Evolutionary conservation across 2,329 filamentous ascomycete genomes (phyloP), one percentile per base, ranked within the genome.

Genomic region (Sporothrix protearum): DNA sequence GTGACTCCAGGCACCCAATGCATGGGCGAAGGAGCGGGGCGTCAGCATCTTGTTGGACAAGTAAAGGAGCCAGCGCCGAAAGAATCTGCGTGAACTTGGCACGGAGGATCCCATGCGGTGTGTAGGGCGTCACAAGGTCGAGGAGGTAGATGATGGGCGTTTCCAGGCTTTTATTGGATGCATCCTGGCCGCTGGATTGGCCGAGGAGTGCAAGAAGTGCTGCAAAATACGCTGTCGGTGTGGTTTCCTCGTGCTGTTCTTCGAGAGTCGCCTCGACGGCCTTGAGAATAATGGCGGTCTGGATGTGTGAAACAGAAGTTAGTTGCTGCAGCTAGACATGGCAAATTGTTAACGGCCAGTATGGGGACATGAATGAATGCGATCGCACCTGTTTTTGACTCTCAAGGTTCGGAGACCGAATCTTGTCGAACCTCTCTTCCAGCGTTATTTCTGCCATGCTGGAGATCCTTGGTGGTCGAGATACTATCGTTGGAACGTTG

Each of bases 21-120:
- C 94, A 96, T 0, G 94, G 91, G 77, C 92, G 87, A 71, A 98
- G 84, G 8, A 98, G 86, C 5, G 94, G 92, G 7, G 96, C 93
- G 81, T 97, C 95, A 73, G 93, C 92, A 77, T 96, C 92, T 57
- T 89, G 85, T 75, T 92, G 86, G 70, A 92, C 89, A 63, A 99
- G 86, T 14, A 94, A 91, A 1, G 95, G 94, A 25, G 93, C 94
- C 76, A 99, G 88, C 73, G 92, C 90, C 42, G 90, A 89, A 73
- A 99, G 89, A 77, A 99, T 97, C 81, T 96, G 92, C 36, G 92
- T 91, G 83, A 99, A 99, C 81, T 98, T 97, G 76, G 93, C 92
- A 78, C 94, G 92, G 71, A 99, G 91, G 73, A 99, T 89, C 73
- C 94, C 89, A 73, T 92, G 88, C 70, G 96, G 93, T 73, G 94